Evolutionary conservation across 495 filamentous ascomycete genomes (phyloP).

Genomic region (Aspergillus haitiensis): DNA sequence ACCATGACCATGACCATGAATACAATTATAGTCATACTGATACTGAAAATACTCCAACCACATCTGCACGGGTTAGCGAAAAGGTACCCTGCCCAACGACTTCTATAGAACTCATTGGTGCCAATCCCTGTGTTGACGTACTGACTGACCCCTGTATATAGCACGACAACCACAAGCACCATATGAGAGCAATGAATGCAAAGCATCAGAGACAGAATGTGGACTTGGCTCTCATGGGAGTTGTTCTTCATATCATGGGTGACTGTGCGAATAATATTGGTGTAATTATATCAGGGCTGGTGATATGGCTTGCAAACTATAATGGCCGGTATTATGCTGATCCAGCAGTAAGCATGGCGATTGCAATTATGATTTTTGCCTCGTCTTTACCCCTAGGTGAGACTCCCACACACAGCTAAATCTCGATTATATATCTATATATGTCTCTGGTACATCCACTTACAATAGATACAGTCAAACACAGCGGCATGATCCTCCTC

Average conservation of each 20-base stretch:
- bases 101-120: too few relatives aligned
- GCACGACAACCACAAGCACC: too few relatives aligned
- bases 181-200: too few relatives aligned
- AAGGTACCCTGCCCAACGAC: too few relatives aligned
- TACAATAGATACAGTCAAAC: slow-evolving; percentile 33
- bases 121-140: too few relatives aligned
- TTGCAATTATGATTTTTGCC: slow-evolving; percentile 45
- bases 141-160: too few relatives aligned
- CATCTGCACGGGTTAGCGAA: too few relatives aligned
- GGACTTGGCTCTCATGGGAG: slow-evolving; percentile 50
- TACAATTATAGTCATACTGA: too few relatives aligned
- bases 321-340: slow-evolving; percentile 50
- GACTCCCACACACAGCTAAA: background rate
- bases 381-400: slow-evolving; percentile 44
- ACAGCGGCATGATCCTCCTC: slow-evolving; percentile 62
- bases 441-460: background rate
- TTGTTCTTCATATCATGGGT: slow-evolving; percentile 50
- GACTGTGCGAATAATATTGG: slow-evolving; percentile 53
- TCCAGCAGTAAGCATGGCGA: slow-evolving; percentile 47
- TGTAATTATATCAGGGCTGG: slow-evolving; percentile 46
- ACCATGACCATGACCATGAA: too few relatives aligned
- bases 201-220: too few relatives aligned
- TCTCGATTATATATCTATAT: background rate
- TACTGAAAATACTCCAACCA: too few relatives aligned
- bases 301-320: slow-evolving; percentile 45